Percentiles rank a stretch among this genome's conserved stretches.
Evolutionary conservation across 495 filamentous ascomycete genomes (phyloP).

Genomic region (Penicillium canariense): DNA sequence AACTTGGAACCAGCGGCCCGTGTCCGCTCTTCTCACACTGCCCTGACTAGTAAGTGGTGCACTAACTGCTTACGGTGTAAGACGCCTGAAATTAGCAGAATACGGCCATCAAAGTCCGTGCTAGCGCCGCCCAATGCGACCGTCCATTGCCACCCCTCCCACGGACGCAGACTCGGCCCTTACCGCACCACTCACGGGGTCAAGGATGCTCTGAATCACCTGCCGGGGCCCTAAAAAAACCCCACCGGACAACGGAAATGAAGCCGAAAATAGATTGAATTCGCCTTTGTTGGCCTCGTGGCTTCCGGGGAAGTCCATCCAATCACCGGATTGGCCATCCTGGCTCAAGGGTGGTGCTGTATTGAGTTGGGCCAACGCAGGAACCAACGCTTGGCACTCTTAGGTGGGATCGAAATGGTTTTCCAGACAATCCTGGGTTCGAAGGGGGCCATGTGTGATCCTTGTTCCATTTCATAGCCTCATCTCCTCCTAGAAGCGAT

Average conservation of each 20-base stretch:
- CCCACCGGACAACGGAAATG: neutral
- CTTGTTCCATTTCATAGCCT: too few relatives aligned
- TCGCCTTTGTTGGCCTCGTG: neutral
- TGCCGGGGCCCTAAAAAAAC: neutral
- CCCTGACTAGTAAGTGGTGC: too few relatives aligned
- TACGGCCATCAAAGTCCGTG: neutral
- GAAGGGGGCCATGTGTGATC: too few relatives aligned
- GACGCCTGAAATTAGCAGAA: too few relatives aligned
- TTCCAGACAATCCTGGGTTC: neutral
- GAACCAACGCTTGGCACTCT: neutral
- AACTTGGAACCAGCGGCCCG: too few relatives aligned
- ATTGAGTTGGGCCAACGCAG: neutral
- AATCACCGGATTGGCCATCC: too few relatives aligned
- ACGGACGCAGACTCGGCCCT: neutral
- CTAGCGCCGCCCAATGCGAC: conserved; percentile 8
- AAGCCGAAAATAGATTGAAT: neutral
- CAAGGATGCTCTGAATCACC: neutral
- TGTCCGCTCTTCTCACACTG: too few relatives aligned
- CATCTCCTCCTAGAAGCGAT: too few relatives aligned
- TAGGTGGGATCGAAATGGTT: neutral
- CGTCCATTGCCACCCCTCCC: conserved; percentile 5
- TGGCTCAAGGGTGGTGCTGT: too few relatives aligned
- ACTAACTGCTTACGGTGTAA: too few relatives aligned
- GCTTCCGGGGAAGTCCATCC: neutral
- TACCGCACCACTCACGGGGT: neutral